A percentile compares a stretch with the other conserved stretches of the same genome.
Conservation (phyloP, 2,329 filamentous ascomycete genomes). For the Phialocephala sp. region DNA sequence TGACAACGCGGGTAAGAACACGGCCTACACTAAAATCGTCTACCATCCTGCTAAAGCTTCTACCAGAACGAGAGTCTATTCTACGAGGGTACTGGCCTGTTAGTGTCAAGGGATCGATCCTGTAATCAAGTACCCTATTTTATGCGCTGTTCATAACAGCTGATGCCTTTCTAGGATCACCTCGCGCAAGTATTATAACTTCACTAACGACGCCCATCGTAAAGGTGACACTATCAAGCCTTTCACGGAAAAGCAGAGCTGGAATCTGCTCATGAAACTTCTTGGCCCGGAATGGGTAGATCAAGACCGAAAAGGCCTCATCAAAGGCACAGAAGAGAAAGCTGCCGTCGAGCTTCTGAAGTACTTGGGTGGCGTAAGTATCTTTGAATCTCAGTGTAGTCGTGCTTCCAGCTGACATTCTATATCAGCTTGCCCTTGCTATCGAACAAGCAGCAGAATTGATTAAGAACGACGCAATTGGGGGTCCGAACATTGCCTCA, state of each 20-base stretch:
- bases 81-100: constrained; percentile 38
- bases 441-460: constrained; percentile 29
- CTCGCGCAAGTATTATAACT: constrained; percentile 38
- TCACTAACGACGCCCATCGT: constrained; percentile 32
- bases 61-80: constrained; percentile 29
- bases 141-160: not conserved
- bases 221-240: constrained; percentile 34
- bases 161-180: constrained; percentile 27
- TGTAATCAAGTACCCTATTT: constrained; percentile 17
- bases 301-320: constrained; percentile 21
- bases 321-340: constrained; percentile 24
- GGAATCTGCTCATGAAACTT: constrained; percentile 33
- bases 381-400: not conserved
- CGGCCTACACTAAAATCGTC: not conserved
- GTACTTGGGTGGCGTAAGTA: constrained; percentile 21
- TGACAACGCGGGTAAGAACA: constrained; percentile 30
- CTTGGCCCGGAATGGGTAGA: constrained; percentile 32
- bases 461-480: constrained; percentile 23
- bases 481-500: constrained; percentile 21
- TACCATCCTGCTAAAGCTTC: not conserved
- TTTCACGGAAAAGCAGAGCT: constrained; percentile 29
- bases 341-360: constrained; percentile 28
- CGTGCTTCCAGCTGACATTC: not conserved
- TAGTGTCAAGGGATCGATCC: constrained; percentile 32
- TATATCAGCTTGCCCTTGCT: constrained; percentile 25